A percentile compares a stretch with the other conserved stretches of the same genome.
phyloP scores from a whole-genome alignment of 208 protist species.

The Naegleria gruberi region DNA sequence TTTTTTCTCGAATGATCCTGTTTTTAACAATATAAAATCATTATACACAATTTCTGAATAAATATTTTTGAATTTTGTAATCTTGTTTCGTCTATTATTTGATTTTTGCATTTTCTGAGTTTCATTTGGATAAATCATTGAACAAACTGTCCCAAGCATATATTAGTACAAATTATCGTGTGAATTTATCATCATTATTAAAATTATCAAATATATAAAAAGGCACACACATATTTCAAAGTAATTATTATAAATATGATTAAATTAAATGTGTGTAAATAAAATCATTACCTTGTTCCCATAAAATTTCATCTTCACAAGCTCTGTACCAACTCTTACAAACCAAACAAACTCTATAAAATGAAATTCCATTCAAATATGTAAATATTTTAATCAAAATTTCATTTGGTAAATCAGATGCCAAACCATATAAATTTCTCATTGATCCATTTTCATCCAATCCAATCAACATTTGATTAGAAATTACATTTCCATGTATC shows the following conservation, averaged over 20 bases:
- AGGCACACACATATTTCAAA: not conserved
- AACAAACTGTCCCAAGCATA: not conserved
- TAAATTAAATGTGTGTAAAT: not conserved
- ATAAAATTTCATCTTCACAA: not conserved
- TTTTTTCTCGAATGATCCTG: not conserved
- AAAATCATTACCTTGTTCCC: not conserved
- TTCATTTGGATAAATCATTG: conserved; percentile 1
- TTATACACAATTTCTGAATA: not conserved
- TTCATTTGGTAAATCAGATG: not conserved
- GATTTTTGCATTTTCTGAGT: not conserved
- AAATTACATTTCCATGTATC: not conserved
- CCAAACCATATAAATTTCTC: not conserved
- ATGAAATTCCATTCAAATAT: not conserved
- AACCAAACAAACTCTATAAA: not conserved
- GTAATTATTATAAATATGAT: not conserved
- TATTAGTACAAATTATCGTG: not conserved
- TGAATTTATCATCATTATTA: not conserved
- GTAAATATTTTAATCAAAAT: not conserved
- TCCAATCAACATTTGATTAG: not conserved
- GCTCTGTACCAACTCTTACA: not conserved
- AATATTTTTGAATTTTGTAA: not conserved
- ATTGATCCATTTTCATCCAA: not conserved
- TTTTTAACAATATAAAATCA: conserved; percentile 1
- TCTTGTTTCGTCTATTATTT: not conserved
- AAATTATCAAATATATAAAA: not conserved